Evolutionary conservation across 1,139 yeast genomes (phyloP).

Genomic region (Pichia norvegensis): DNA sequence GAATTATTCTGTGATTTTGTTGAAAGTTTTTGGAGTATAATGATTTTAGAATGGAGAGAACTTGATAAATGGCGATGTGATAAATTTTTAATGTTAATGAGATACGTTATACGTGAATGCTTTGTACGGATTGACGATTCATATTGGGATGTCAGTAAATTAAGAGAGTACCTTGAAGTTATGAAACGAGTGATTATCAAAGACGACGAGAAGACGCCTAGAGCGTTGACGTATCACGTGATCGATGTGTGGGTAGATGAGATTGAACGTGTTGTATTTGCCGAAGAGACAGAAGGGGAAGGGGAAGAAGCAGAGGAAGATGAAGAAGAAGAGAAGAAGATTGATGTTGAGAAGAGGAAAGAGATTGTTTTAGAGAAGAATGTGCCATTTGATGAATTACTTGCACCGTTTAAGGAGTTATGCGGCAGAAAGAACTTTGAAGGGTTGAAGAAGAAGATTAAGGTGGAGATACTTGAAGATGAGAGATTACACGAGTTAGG

Average conservation of each 20-base stretch:
- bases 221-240: conserved; percentile 77
- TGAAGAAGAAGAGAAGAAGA: conserved; percentile 3
- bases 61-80: conserved; percentile 85
- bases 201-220: conserved; percentile 54
- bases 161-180: conserved; percentile 40
- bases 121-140: conserved; percentile 47
- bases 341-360: conserved; percentile 8
- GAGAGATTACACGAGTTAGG: conserved; percentile 62
- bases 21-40: conserved; percentile 75
- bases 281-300: conserved; percentile 37
- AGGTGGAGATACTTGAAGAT: conserved; percentile 60
- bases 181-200: conserved; percentile 37
- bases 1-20: conserved; percentile 44
- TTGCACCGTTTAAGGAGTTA: conserved; percentile 53
- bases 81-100: conserved; percentile 71
- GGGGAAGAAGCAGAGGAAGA: conserved; percentile 26
- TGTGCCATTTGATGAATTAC: conserved; percentile 48
- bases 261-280: conserved; percentile 57
- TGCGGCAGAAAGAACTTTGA: conserved; percentile 46
- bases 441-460: conserved; percentile 58
- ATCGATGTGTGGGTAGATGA: conserved; percentile 83
- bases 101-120: conserved; percentile 66
- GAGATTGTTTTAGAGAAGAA: conserved; percentile 14
- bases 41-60: conserved; percentile 74
- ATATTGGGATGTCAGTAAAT: conserved; percentile 48